These are phyloP conservation scores for Pancytospora epiphaga DNA, from an alignment of 371 early-diverging fungal genomes.

Conservation along the genomic window DNA sequence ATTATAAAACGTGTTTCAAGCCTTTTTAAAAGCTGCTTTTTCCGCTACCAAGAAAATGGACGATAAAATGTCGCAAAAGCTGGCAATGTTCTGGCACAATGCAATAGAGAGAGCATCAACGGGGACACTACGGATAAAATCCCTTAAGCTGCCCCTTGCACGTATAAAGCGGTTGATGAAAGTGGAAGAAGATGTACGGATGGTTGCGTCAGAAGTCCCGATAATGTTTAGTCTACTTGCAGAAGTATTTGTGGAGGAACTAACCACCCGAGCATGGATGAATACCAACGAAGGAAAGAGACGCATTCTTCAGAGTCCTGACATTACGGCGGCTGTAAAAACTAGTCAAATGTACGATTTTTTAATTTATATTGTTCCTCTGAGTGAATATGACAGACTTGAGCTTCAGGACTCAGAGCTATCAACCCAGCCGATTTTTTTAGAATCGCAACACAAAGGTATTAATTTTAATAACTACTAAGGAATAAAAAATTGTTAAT, in stretches of 20 bases:
- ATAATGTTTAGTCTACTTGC: slow-evolving; percentile 86
- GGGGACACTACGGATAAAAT: slow-evolving; percentile 61
- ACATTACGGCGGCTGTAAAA: slow-evolving; percentile 80
- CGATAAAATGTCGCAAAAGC: slow-evolving; percentile 12
- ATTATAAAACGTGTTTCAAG: too few relatives aligned
- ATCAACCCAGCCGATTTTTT: slow-evolving; percentile 9
- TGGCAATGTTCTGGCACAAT: slow-evolving; percentile 33
- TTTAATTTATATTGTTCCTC: slow-evolving; percentile 88
- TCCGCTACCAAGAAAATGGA: too few relatives aligned
- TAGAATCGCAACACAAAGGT: background rate
- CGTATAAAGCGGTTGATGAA: slow-evolving; percentile 99
- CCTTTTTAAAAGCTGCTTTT: too few relatives aligned
- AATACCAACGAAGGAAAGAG: slow-evolving; percentile 94
- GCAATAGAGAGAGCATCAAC: slow-evolving; percentile 23
- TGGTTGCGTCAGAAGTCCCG: slow-evolving; percentile 68
- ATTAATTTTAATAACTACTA: background rate
- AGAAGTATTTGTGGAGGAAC: slow-evolving; percentile 83
- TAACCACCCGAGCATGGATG: slow-evolving; percentile 88
- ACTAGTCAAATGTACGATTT: slow-evolving; percentile 94
- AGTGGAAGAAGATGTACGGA: slow-evolving; percentile 85
- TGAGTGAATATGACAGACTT: background rate
- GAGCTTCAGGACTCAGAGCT: background rate
- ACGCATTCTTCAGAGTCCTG: slow-evolving; percentile 82
- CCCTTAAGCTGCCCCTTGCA: slow-evolving; percentile 84
- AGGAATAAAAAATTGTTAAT: too few relatives aligned